Evolutionary conservation across 2,329 filamentous ascomycete genomes (phyloP), one percentile per base, ranked within the genome.

Genomic region (Neurospora sp.): DNA sequence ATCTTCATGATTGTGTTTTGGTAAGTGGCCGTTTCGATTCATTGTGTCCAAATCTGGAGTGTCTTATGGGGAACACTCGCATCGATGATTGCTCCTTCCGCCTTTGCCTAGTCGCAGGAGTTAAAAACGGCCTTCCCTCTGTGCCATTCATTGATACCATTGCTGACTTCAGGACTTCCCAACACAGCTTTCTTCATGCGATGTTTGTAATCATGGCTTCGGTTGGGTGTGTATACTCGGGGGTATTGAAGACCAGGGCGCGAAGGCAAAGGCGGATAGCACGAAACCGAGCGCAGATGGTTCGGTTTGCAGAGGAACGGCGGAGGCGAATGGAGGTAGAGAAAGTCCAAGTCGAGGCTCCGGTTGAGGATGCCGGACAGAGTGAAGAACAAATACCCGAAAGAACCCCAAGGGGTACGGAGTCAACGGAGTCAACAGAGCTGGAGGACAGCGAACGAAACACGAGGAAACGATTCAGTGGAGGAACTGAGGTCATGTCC

Each of bases 1-100:
- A 69, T 73, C 15, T 74, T 74, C 12, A 75, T 75, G 72, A 71
- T 75, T 67, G 70, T 73, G 0, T 74, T 73, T 37, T 70, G 71
- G 73, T 75, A 36, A 52, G 12, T n/a, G 11, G 3, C 40, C 40
- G 8, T 28, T 5, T 8, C 17, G 2, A 15, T 66, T n/a, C 6
- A 23, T 15, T 52, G 11, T 1, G 11, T 52, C 3, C 4, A 17
- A 57, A 11, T 12, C 12, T 33, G 23, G 2, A 33, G 52, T 62
- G 28, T 62, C 12, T 28, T 1, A 23, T 10, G 52, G 23, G 6
- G 52, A 36, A 36, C 8, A 36, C 12, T 8, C 15, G 28, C 28
- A 17, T 15, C 23, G 28, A 33, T 8, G 23, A 36, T 17, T 10
- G 52, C 23, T 36, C 52, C 23, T 15, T n/a, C 1, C 8, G 0